phyloP scores from a whole-genome alignment of 2,329 filamentous ascomycete species.

The Aspergillus ruber region DNA sequence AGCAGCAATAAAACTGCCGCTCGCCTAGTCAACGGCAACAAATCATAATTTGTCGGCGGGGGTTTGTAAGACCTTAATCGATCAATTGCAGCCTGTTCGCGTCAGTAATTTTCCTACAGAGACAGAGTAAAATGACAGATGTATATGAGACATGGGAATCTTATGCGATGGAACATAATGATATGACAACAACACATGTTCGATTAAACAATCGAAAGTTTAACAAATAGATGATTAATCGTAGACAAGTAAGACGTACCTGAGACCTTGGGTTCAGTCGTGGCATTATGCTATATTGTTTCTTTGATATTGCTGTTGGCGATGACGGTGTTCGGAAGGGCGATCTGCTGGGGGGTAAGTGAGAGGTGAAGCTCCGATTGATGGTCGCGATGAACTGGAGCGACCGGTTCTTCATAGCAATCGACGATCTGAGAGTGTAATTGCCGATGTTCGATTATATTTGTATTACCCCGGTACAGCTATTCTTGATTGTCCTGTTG shows the following conservation, averaged over 20 bases:
- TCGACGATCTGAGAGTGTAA: background rate
- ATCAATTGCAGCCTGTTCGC: constrained; percentile 45
- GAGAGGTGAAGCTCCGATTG: background rate
- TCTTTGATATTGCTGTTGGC: background rate
- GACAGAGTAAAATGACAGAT: background rate
- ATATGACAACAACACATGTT: constrained; percentile 1
- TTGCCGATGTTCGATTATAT: background rate
- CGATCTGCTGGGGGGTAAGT: background rate
- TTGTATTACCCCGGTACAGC: too few relatives aligned
- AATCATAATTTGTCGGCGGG: constrained; percentile 52
- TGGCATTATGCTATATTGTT: constrained; percentile 12
- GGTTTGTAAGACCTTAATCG: constrained; percentile 51
- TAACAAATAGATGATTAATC: constrained; percentile 2
- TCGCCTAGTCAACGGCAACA: constrained; percentile 56
- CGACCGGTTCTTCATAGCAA: background rate
- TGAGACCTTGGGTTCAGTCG: constrained; percentile 19
- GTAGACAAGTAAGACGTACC: constrained; percentile 13
- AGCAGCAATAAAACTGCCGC: constrained; percentile 84
- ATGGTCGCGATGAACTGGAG: constrained; percentile 3
- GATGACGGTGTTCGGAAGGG: background rate
- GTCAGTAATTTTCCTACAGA: background rate
- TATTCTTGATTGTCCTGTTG: background rate
- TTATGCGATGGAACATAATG: background rate
- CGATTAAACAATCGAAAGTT: background rate
- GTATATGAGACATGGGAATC: background rate